Percentiles rank a stretch among this genome's conserved stretches.
These are phyloP conservation scores for Oryza punctata DNA, from an alignment of 176 grass and related monocot genomes.

Conservation along the genomic window DNA sequence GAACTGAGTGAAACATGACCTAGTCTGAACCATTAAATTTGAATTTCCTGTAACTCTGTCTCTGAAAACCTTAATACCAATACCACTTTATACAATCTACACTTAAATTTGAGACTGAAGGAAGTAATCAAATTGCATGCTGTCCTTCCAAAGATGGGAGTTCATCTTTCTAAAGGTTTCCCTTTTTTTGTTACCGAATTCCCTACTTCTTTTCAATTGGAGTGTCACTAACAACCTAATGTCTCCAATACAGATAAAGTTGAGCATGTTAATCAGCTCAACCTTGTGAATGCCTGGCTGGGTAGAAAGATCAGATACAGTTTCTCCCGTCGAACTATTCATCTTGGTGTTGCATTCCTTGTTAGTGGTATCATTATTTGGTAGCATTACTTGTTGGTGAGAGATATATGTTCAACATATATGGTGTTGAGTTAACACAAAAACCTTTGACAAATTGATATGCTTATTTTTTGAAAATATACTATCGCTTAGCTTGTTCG, in stretches of 20 bases:
- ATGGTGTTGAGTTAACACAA: not conserved
- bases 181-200: constrained; percentile 9
- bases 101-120: constrained; percentile 66
- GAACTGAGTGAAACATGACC: not conserved
- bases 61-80: constrained; percentile 61
- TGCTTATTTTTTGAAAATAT: not conserved
- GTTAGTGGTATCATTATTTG: constrained; percentile 30
- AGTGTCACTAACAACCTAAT: constrained; percentile 13
- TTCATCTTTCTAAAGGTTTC: constrained; percentile 52
- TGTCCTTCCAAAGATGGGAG: constrained; percentile 87
- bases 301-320: not conserved
- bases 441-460: not conserved
- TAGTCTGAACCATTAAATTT: constrained; percentile 8
- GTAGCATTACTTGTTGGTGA: not conserved
- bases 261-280: constrained; percentile 38
- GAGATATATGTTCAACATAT: constrained; percentile 11
- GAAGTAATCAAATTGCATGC: constrained; percentile 58
- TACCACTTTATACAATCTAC: constrained; percentile 72
- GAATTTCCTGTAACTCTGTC: constrained; percentile 9
- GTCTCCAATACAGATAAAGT: constrained; percentile 71
- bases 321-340: constrained; percentile 22
- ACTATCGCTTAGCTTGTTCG: constrained; percentile 19
- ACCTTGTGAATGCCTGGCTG: too few species aligned
- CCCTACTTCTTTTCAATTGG: constrained; percentile 11
- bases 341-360: constrained; percentile 10